phyloP scores from a whole-genome alignment of 192 early-diverging fungal species.

The Backusella psychrophila region DNA sequence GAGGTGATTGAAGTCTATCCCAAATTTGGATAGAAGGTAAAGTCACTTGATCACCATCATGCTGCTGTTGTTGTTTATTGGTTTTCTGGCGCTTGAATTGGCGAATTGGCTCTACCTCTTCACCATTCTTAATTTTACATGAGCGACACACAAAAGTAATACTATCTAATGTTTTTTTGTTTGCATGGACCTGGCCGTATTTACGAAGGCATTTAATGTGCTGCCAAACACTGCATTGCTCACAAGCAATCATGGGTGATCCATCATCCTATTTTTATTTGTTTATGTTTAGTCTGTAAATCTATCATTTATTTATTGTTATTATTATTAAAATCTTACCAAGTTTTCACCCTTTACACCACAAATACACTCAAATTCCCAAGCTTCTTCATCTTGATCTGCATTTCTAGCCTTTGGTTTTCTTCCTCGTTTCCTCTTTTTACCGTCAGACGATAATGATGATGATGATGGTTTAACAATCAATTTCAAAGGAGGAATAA shows the following conservation, averaged over 20 bases:
- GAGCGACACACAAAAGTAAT: constrained; percentile 49
- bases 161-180: constrained; percentile 41
- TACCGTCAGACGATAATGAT: background rate
- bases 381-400: constrained; percentile 37
- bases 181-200: constrained; percentile 21
- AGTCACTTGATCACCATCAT: background rate
- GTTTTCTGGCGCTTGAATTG: background rate
- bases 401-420: constrained; percentile 16
- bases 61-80: background rate
- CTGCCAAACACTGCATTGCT: constrained; percentile 65
- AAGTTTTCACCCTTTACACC: constrained; percentile 45
- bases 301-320: background rate
- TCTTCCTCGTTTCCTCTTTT: constrained; percentile 20
- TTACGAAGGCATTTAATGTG: constrained; percentile 64
- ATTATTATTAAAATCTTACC: constrained; percentile 27
- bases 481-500: background rate
- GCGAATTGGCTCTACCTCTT: background rate
- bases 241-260: constrained; percentile 70
- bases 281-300: background rate
- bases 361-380: constrained; percentile 51
- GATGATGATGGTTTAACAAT: background rate
- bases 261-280: constrained; percentile 55
- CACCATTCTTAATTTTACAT: constrained; percentile 31
- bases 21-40: constrained; percentile 2
- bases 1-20: background rate